phyloP scores from a whole-genome alignment of 2,329 filamentous ascomycete species.

The Talaromyces pinophilus region DNA sequence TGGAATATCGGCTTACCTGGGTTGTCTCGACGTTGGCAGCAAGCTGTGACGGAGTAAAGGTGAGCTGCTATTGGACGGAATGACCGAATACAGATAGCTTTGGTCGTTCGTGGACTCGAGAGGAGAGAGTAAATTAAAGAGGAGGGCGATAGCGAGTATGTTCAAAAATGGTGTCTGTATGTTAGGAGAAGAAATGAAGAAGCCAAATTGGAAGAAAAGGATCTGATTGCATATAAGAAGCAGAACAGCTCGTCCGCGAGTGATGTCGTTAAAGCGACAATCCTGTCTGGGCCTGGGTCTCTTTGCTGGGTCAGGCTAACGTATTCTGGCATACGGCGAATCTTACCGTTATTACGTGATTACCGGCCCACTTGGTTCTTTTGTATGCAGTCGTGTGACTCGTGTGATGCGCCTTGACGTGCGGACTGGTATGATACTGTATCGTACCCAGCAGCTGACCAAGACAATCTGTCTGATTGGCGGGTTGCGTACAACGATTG shows the following conservation, averaged over 20 bases:
- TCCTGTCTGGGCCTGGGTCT: conserved; percentile 11
- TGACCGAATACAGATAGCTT: conserved; percentile 4
- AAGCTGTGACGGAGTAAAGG: not conserved
- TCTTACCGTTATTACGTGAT: conserved; percentile 27
- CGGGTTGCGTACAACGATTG: not conserved
- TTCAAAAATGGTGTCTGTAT: not conserved
- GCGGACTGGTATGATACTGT: conserved; percentile 32
- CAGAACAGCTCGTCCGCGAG: not conserved
- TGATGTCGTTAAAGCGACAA: conserved; percentile 1
- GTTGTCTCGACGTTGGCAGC: not conserved
- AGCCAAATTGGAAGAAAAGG: not conserved
- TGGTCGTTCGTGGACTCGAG: not conserved
- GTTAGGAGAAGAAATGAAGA: not conserved
- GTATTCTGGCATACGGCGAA: not conserved
- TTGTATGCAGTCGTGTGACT: conserved; percentile 33
- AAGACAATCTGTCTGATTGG: not conserved
- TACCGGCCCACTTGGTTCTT: conserved; percentile 35
- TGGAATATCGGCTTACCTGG: conserved; percentile 1
- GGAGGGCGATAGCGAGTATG: not conserved
- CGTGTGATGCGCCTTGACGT: conserved; percentile 26
- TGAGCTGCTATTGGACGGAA: conserved; percentile 16
- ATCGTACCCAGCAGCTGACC: conserved; percentile 26
- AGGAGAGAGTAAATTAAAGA: not conserved
- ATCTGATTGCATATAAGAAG: conserved; percentile 6
- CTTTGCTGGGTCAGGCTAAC: not conserved